Conservation (phyloP, 495 filamentous ascomycete genomes). For the Podospora fimiseda region DNA sequence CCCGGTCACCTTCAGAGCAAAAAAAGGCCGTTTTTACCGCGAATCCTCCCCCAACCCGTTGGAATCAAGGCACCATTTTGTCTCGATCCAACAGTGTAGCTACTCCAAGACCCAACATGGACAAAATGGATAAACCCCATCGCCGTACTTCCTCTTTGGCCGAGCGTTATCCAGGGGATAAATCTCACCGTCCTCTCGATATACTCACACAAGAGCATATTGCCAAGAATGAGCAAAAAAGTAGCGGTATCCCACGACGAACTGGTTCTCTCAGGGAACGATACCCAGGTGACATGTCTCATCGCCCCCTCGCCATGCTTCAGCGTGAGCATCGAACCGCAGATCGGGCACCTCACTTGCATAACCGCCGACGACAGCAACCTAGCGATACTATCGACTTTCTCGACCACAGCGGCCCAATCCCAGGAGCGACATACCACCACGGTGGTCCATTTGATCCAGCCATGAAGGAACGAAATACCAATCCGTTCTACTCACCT, state of each 20-base stretch:
- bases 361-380: constrained; percentile 47
- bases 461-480: constrained; percentile 64
- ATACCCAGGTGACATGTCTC: constrained; percentile 55
- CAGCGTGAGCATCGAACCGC: constrained; percentile 53
- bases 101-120: constrained; percentile 14
- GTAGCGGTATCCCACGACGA: constrained; percentile 26
- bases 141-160: constrained; percentile 21
- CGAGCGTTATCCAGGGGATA: constrained; percentile 18
- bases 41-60: constrained; percentile 18
- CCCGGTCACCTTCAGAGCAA: constrained; percentile 10
- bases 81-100: constrained; percentile 23
- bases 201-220: constrained; percentile 13
- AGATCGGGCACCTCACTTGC: constrained; percentile 54
- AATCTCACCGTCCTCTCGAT: constrained; percentile 15
- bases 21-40: constrained; percentile 19
- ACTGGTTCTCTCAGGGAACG: constrained; percentile 50
- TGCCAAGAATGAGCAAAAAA: constrained; percentile 4
- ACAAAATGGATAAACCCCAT: constrained; percentile 1
- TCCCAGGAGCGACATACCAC: constrained; percentile 59
- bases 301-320: constrained; percentile 56
- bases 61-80: constrained; percentile 27
- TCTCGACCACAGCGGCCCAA: constrained; percentile 54
- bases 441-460: constrained; percentile 93
- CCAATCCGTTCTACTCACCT: constrained; percentile 55
- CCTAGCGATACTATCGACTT: constrained; percentile 75